Evolutionary conservation across 2,329 filamentous ascomycete species (phyloP).

Genomic region (Stemphylium lycopersici): DNA sequence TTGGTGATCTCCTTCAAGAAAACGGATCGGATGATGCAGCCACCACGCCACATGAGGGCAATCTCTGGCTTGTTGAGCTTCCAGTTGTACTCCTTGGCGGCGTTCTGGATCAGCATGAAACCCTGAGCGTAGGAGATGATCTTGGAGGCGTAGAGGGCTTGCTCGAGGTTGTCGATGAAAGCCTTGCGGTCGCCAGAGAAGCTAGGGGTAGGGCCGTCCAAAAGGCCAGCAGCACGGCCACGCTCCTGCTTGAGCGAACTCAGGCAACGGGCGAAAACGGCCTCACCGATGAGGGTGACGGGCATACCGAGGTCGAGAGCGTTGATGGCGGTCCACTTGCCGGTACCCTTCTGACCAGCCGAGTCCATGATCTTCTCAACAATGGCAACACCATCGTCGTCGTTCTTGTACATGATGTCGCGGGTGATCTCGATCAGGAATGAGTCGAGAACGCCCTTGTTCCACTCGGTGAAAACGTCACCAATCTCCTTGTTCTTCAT

Average conservation of each 20-base stretch:
- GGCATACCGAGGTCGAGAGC: constrained; percentile 98
- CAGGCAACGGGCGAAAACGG: constrained; percentile 93
- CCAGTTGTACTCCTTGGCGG: constrained; percentile 94
- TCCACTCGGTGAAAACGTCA: constrained; percentile 93
- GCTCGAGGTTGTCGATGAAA: constrained; percentile 97
- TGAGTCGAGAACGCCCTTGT: constrained; percentile 94
- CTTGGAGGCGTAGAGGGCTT: constrained; percentile 98
- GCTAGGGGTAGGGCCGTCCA: constrained; percentile 75
- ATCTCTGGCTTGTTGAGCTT: constrained; percentile 99
- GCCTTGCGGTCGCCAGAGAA: constrained; percentile 91
- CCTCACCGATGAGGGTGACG: constrained; percentile 96
- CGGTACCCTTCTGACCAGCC: constrained; percentile 98
- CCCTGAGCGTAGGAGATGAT: constrained; percentile 99
- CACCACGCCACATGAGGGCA: constrained; percentile 99
- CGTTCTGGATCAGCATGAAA: constrained; percentile 99
- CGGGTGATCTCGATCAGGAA: constrained; percentile 99
- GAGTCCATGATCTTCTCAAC: constrained; percentile 99
- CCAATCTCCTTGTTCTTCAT: constrained; percentile 92
- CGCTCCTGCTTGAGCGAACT: constrained; percentile 95
- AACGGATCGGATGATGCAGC: constrained; percentile 99
- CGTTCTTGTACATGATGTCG: constrained; percentile 98
- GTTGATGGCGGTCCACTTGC: constrained; percentile 99
- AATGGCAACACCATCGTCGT: constrained; percentile 86
- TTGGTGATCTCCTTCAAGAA: constrained; percentile 99
- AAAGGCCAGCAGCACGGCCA: constrained; percentile 76